These are phyloP conservation scores for Pholiota adiposa DNA, from an alignment of 1,284 basidiomycete genomes.

Conservation along the genomic window DNA sequence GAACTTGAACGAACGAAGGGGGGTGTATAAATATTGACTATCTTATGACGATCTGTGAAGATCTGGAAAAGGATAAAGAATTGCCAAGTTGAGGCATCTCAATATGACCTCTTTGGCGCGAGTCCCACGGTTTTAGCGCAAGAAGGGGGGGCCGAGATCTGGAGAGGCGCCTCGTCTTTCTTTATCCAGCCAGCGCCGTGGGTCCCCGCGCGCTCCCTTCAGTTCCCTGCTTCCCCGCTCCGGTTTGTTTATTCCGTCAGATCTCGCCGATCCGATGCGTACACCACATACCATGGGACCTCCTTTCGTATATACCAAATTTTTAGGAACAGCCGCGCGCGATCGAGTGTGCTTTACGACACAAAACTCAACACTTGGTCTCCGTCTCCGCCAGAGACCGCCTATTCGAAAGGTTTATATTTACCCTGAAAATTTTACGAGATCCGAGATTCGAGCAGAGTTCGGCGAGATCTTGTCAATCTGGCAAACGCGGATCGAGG, in stretches of 20 bases:
- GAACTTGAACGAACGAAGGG: not conserved
- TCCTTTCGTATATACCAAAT: not conserved
- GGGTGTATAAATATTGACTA: conserved; percentile 14
- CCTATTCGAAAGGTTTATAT: not conserved
- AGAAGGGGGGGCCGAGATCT: conserved; percentile 18
- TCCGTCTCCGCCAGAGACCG: not conserved
- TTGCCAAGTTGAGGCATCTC: conserved; percentile 15
- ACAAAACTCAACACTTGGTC: not conserved
- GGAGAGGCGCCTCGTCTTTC: not conserved
- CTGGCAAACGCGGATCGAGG: conserved; percentile 21
- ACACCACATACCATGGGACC: no score
- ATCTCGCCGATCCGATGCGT: conserved; percentile 3
- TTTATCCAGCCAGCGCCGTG: not conserved
- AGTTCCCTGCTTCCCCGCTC: not conserved
- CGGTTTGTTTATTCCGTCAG: not conserved
- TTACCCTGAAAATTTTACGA: conserved; percentile 1
- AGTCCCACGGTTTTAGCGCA: conserved; percentile 40
- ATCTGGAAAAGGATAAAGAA: conserved; percentile 23
- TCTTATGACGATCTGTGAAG: conserved; percentile 19
- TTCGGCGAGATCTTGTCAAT: conserved; percentile 20
- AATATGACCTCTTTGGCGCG: conserved; percentile 3
- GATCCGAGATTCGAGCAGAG: conserved; percentile 8
- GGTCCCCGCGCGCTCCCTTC: conserved; percentile 1
- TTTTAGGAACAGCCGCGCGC: not conserved
- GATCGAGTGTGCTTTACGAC: conserved; percentile 1